These are phyloP conservation scores for Pseudocercospora crystallina DNA, from an alignment of 2,329 filamentous ascomycete genomes.

Conservation along the genomic window DNA sequence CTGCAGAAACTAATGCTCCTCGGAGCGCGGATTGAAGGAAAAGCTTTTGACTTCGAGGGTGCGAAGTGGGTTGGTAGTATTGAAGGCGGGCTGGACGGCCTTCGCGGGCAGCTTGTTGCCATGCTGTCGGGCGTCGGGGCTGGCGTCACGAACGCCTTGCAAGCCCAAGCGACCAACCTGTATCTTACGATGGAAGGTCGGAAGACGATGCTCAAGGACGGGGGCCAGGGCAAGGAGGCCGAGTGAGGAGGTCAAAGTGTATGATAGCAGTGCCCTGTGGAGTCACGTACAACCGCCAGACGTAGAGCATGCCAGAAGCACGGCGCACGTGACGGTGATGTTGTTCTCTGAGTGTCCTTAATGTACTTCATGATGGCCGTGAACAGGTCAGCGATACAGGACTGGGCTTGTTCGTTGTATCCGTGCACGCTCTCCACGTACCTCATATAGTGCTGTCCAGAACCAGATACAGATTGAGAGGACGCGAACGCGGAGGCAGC, in stretches of 20 bases:
- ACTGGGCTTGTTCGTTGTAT: too few relatives aligned
- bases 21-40: constrained; percentile 82
- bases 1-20: constrained; percentile 84
- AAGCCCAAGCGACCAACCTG: constrained; percentile 75
- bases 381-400: too few relatives aligned
- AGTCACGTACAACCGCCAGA: too few relatives aligned
- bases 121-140: constrained; percentile 80
- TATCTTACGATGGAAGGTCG: constrained; percentile 87
- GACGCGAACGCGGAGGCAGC: too few relatives aligned
- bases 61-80: constrained; percentile 73
- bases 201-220: constrained; percentile 77
- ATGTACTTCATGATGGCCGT: too few relatives aligned
- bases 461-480: too few relatives aligned
- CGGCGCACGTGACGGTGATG: too few relatives aligned
- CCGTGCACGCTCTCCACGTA: too few relatives aligned
- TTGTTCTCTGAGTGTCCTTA: too few relatives aligned
- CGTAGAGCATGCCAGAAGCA: too few relatives aligned
- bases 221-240: constrained; percentile 41
- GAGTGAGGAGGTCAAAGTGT: neutral
- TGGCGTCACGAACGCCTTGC: constrained; percentile 73
- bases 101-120: constrained; percentile 76
- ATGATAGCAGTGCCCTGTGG: too few relatives aligned
- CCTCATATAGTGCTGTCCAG: too few relatives aligned
- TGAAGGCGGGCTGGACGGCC: constrained; percentile 73
- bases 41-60: constrained; percentile 75